Evolutionary conservation across 306 rosid genomes (phyloP).

Genomic region (Quercus agrifolia): DNA sequence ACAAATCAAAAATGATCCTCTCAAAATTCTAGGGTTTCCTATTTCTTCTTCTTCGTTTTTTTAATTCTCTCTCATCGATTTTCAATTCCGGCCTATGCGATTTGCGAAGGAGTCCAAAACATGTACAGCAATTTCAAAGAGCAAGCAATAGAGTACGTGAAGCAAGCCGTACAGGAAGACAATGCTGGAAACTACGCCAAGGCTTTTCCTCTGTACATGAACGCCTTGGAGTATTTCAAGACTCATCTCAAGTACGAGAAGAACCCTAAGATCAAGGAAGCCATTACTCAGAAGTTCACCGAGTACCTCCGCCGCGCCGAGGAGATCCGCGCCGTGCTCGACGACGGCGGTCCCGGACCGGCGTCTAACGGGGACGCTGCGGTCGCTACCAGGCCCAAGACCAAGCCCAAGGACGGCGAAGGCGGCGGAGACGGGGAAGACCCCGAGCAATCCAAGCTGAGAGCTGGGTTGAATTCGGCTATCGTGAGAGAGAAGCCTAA

Average conservation of each 20-base stretch:
- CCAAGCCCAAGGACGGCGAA: conserved; percentile 80
- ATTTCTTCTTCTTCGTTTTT: not conserved
- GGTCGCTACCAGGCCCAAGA: conserved; percentile 79
- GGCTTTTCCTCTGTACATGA: conserved; percentile 94
- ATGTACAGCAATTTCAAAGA: conserved; percentile 99
- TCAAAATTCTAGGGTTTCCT: conserved; percentile 38
- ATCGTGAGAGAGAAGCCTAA: conserved; percentile 92
- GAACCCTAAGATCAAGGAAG: conserved; percentile 92
- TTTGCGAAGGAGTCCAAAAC: conserved; percentile 15
- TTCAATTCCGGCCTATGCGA: conserved; percentile 21
- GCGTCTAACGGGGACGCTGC: conserved; percentile 94
- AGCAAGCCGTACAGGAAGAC: conserved; percentile 95
- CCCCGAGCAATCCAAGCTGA: conserved; percentile 81
- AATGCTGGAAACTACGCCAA: conserved; percentile 90
- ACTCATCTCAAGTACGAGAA: conserved; percentile 97
- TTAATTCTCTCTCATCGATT: not conserved
- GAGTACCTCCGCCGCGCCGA: conserved; percentile 97
- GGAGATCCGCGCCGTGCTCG: conserved; percentile 91
- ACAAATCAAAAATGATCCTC: not conserved
- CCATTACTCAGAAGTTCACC: conserved; percentile 91
- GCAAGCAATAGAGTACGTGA: conserved; percentile 96
- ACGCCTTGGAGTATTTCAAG: conserved; percentile 91
- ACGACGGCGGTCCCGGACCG: conserved; percentile 86
- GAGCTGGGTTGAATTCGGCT: conserved; percentile 88
- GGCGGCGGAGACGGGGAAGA: conserved; percentile 82